Base-by-base conservation (phyloP, 306 rosid genomes). In the Pachyrhizus erosus region DNA sequence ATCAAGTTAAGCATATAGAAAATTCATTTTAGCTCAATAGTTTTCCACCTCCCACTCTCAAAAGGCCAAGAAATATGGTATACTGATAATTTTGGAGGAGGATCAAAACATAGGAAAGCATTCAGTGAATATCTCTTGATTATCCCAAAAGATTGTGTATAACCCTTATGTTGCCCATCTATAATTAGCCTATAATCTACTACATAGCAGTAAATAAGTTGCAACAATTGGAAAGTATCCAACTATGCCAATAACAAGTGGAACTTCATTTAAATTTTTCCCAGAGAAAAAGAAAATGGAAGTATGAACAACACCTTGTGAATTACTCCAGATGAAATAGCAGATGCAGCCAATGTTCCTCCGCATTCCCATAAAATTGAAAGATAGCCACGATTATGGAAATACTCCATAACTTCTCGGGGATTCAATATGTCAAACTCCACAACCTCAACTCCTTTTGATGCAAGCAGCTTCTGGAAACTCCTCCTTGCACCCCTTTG, bases 351-450 rank as follows among this genome's bases (percentile, higher is more conserved):
- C 82, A 96, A 84, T 29, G 97, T 90, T 79, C 99, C 99, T 80
- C 98, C 99, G 1, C 98, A 93, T 85, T 93, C 98, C 99, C 99
- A 96, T 54, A 92, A 87, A 84, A 96, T 86, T 18, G 97, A 96
- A 88, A 96, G 97, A 87, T 89, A 89, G 21, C 98, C 98, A 8
- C 98, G 97, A 87, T 90, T 91, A 26, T 92, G 92, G 80, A 93
- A 93, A 82, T 96, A 92, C 70, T 96, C 99, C 98, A 96, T 92
- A 9, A 96, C 92, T 37, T 96, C 97, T 67, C 91, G 84, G 48
- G 97, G 88, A 79, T 92, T 93, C 73, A 96, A 83, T 40, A 89
- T 91, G 82, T 96, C 97, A 62, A 96, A 93, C 89, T 96, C 99
- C 76, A 96, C 92, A 23, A 96, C 98, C 86, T 96, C 99, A 71